These are phyloP conservation scores for Tetraselmis striata DNA, from an alignment of 139 green algal genomes.

Conservation along the genomic window DNA sequence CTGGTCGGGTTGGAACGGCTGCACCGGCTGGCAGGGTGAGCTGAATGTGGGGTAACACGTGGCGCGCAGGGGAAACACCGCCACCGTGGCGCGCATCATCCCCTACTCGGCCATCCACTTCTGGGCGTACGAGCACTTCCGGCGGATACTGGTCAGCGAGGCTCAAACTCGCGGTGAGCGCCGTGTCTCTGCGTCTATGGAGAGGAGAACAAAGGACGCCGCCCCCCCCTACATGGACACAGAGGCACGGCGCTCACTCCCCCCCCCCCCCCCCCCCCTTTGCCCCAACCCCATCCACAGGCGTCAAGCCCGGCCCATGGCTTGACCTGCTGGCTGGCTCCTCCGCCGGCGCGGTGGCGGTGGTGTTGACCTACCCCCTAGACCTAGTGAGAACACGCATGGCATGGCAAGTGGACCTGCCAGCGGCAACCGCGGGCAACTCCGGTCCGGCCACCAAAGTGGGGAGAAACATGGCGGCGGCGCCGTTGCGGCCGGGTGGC, in stretches of 20 bases:
- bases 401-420: constrained; percentile 39
- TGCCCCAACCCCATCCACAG: background rate
- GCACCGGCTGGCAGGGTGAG: no score
- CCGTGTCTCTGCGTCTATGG: no score
- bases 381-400: constrained; percentile 82
- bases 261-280: background rate
- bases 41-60: background rate
- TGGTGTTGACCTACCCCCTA: constrained; percentile 83
- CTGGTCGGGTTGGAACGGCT: background rate
- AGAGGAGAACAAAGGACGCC: no score
- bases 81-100: constrained; percentile 78
- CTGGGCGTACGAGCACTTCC: constrained; percentile 78
- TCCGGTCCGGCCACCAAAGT: no score
- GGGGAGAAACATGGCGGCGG: no score
- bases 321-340: constrained; percentile 73
- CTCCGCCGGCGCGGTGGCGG: constrained; percentile 70
- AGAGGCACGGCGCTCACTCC: constrained; percentile 2
- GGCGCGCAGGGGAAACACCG: constrained; percentile 68
- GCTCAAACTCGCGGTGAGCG: background rate
- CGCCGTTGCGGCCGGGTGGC: no score
- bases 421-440: constrained; percentile 20
- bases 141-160: constrained; percentile 33
- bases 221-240: constrained; percentile 4
- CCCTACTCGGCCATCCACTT: constrained; percentile 90
- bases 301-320: background rate